These are phyloP conservation scores for Athelia sp. DNA, from an alignment of 1,284 basidiomycete genomes.

Conservation along the genomic window DNA sequence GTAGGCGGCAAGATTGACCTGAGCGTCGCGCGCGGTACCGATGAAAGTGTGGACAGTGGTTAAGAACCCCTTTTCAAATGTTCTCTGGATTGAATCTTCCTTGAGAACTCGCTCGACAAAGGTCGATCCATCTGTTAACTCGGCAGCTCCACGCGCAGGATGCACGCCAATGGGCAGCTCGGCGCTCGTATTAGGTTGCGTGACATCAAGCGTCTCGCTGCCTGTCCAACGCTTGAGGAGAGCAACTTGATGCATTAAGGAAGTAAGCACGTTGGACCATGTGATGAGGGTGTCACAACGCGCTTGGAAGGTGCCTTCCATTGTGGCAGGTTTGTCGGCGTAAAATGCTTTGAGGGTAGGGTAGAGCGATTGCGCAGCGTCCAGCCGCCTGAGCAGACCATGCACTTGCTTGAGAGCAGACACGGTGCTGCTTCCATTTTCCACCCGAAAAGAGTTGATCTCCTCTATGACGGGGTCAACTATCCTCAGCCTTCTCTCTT, in stretches of 20 bases:
- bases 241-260: conserved; percentile 72
- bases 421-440: conserved; percentile 37
- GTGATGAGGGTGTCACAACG: conserved; percentile 85
- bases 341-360: conserved; percentile 81
- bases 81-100: conserved; percentile 91
- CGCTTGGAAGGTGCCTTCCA: conserved; percentile 62
- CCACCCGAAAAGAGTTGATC: conserved; percentile 62
- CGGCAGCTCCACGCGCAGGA: conserved; percentile 27
- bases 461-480: conserved; percentile 86
- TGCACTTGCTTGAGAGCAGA: conserved; percentile 70
- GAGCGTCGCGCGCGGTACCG: conserved; percentile 82
- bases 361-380: conserved; percentile 84
- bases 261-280: conserved; percentile 82
- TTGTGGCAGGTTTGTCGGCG: conserved; percentile 70
- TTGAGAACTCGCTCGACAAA: conserved; percentile 96
- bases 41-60: conserved; percentile 85
- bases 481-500: conserved; percentile 75
- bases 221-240: conserved; percentile 90
- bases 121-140: conserved; percentile 57
- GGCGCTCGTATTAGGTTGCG: conserved; percentile 61
- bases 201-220: conserved; percentile 85
- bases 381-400: conserved; percentile 72
- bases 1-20: conserved; percentile 71
- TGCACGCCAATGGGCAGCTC: conserved; percentile 43
- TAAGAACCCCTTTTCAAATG: conserved; percentile 92